Conservation (phyloP, 129 eudicot species). For the Artemisia annua region DNA sequence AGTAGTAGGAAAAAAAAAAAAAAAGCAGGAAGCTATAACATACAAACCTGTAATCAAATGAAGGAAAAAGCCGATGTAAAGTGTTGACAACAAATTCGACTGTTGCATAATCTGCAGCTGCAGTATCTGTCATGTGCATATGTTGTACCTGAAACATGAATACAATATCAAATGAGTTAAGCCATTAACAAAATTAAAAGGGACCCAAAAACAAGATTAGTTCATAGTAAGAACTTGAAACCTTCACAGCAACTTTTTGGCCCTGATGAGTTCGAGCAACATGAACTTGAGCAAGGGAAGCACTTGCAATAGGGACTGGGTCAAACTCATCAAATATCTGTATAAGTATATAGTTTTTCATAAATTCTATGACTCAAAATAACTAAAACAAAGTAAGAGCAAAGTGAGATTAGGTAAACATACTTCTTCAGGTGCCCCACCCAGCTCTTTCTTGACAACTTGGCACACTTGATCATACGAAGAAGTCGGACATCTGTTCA, state of each 20-base stretch:
- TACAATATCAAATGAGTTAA: too few relatives aligned
- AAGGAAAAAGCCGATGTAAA: too few relatives aligned
- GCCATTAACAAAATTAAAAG: too few relatives aligned
- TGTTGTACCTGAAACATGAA: too few relatives aligned
- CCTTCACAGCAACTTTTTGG: constrained; percentile 94
- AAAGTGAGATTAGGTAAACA: constrained; percentile 1
- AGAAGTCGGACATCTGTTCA: constrained; percentile 89
- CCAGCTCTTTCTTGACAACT: constrained; percentile 90
- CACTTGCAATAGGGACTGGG: constrained; percentile 94
- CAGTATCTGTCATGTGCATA: too few relatives aligned
- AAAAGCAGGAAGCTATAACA: too few relatives aligned
- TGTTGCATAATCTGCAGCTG: too few relatives aligned
- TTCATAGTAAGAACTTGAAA: constrained; percentile 20
- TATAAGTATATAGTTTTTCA: constrained; percentile 17
- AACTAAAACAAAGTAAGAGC: constrained; percentile 20
- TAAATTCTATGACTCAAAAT: constrained; percentile 18
- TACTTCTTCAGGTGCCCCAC: constrained; percentile 90
- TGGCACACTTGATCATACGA: constrained; percentile 84
- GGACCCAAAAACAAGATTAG: not conserved
- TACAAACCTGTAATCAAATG: too few relatives aligned
- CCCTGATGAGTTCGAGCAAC: constrained; percentile 80
- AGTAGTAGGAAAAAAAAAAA: too few relatives aligned
- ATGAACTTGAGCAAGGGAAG: constrained; percentile 98
- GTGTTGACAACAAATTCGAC: too few relatives aligned
- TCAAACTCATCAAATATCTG: constrained; percentile 89